A percentile compares a stretch with the other conserved stretches of the same genome.
These are phyloP conservation scores for Talaromyces islandicus DNA, from an alignment of 2,329 filamentous ascomycete genomes.

Conservation along the genomic window DNA sequence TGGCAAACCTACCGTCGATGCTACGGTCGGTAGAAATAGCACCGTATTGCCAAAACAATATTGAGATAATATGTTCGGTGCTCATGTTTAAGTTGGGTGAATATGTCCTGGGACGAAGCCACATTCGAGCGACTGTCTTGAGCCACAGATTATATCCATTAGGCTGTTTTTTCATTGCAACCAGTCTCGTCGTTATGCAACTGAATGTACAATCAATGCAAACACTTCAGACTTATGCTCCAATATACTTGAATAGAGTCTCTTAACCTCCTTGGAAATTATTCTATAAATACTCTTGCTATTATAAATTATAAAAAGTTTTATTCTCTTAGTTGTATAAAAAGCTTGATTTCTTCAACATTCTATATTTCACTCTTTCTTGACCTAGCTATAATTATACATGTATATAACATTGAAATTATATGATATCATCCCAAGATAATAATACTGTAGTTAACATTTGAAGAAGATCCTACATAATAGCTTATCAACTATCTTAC, in stretches of 20 bases:
- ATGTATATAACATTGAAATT: too few relatives aligned
- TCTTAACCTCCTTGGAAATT: neutral
- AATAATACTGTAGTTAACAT: neutral
- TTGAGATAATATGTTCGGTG: too few relatives aligned
- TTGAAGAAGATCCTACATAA: neutral
- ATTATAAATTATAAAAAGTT: neutral
- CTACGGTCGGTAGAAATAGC: too few relatives aligned
- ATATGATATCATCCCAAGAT: neutral
- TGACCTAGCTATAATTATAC: neutral
- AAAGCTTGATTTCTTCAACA: neutral
- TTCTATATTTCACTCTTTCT: neutral
- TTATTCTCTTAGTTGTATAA: neutral
- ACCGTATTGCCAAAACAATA: too few relatives aligned
- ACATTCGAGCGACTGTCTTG: too few relatives aligned
- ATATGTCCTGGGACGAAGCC: too few relatives aligned
- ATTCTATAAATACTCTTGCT: neutral
- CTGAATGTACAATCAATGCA: neutral
- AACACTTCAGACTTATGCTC: neutral
- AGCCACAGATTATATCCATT: too few relatives aligned
- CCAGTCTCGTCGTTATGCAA: too few relatives aligned
- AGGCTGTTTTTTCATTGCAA: too few relatives aligned
- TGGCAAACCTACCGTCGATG: too few relatives aligned
- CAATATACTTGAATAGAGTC: neutral
- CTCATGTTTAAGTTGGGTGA: too few relatives aligned
- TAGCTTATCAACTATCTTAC: neutral